Percentiles rank a stretch among this genome's conserved stretches.
phyloP scores from a whole-genome alignment of 768 basidiomycete species.

The Lenzites betulinus region DNA sequence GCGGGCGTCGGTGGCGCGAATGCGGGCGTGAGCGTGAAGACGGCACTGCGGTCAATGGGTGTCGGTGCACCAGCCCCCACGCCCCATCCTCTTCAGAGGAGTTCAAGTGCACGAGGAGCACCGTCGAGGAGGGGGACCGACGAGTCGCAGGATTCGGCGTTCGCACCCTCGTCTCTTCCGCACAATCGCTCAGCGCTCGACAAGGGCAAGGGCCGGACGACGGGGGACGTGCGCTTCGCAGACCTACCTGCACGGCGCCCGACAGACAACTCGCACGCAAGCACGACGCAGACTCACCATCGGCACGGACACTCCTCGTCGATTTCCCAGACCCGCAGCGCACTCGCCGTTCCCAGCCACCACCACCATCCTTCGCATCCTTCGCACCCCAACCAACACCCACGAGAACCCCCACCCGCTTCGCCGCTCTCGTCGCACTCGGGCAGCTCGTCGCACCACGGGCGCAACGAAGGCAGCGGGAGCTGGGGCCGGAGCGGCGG shows the following conservation, averaged over 20 bases:
- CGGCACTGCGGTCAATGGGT: conserved; percentile 26
- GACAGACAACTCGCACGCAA: conserved; percentile 21
- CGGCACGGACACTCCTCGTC: neutral
- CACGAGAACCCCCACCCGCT: conserved; percentile 15
- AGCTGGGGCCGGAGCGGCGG: conserved; percentile 61
- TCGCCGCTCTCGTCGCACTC: conserved; percentile 28
- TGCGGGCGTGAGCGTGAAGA: conserved; percentile 19
- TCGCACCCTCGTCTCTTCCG: conserved; percentile 9
- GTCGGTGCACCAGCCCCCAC: conserved; percentile 4
- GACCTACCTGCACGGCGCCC: conserved; percentile 17
- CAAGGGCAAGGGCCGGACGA: conserved; percentile 14
- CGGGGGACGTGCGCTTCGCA: conserved; percentile 9
- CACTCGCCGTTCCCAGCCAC: conserved; percentile 4
- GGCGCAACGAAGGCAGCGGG: conserved; percentile 30
- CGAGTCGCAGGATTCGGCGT: neutral
- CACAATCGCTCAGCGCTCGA: neutral
- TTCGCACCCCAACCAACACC: no score
- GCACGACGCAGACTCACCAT: conserved; percentile 1
- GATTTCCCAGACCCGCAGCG: neutral
- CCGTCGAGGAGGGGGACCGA: conserved; percentile 1
- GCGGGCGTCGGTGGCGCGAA: conserved; percentile 11
- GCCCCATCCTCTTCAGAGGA: conserved; percentile 22
- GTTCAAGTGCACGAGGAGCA: conserved; percentile 23
- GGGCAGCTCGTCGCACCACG: conserved; percentile 23
- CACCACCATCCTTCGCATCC: neutral